Evolutionary conservation across 108 stramenopile species (phyloP), one percentile per base, ranked within the genome.

Genomic region (Schizochytrium sp.): DNA sequence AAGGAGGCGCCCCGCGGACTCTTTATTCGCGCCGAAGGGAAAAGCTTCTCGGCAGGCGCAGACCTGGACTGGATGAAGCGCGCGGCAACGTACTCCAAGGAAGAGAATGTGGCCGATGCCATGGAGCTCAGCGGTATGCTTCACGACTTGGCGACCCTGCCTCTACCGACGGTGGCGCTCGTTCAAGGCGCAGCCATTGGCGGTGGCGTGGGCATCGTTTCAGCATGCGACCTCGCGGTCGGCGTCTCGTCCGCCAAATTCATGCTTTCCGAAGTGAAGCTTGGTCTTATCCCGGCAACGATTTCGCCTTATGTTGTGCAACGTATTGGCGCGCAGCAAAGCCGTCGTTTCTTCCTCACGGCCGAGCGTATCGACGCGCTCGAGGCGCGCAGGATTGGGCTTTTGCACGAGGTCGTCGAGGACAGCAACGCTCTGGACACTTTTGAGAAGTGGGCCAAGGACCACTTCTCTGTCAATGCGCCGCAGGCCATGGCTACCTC

Each of bases 211-310:
- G 87, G 87, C 87, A 58, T 88, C 48, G 44, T 63, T 8, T 69
- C 88, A 44, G 48, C 60, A 0, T 88, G 88, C 44, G 88, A 88
- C 53, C 48, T 88, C 18, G 88, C 60, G 23, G 69, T 88, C 23
- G 60, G 72, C 29, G 60, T 69, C 18, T 14, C 41, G 53, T 14
- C n/a, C 10, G 88, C 88, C 53, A 48, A 51, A 28, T 88, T 88
- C 53, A 23, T 18, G 48, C 69, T 88, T 16, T 69, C 60, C 28
- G 88, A 88, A 25, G 88, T 88, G 19, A 88, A 72, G 60, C 88
- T 88, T 8, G 88, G 88, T 23, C 53, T 88, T 12, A 88, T 88
- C 4, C 88, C 88, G 12, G 88, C 88, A 5, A 88, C 88, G 29
- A 88, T 88, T 44, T 88, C 88, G 25, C 88, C 88, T 0, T 88